Base-by-base conservation (phyloP, 768 basidiomycete species). In the Mycena rebaudengoi region DNA sequence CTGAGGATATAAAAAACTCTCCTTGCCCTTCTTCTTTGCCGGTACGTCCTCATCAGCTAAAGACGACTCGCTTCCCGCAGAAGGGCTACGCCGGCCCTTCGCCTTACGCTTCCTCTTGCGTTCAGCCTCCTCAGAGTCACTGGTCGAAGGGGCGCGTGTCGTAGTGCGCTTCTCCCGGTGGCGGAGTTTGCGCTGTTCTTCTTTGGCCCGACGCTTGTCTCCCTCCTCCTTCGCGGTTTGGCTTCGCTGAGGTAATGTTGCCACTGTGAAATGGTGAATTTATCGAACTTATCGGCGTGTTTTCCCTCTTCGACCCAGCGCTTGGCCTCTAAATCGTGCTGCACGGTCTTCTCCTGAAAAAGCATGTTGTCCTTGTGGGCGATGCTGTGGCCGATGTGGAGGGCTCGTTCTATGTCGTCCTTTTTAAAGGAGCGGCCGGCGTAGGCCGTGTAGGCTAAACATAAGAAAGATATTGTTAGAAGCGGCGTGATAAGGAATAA, bases 1-100 rank as follows among this genome's bases (percentile, higher is more conserved):
- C 43, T 29, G 39, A 64, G 55, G 29, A 67, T 45, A 33, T 67
- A 64, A 11, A 67, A 28, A 8, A 39, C 66, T 28, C 61, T 30
- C 12, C 46, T 18, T 48, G 16, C 25, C 8, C 23, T 16, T 8
- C 44, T 45, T 18, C 20, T 16, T 40, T 16, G 7, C 39, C 39
- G 16, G 16, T 40, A 14, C 5, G 16, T 14, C 39, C 21, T 33
- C 20, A 23, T 30, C 29, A 30, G 26, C 21, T 37, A n/a, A n/a
- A n/a, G n/a, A 16, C 50, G 25, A 33, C 21, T 32, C 50, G 29
- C n/a, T 21, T 12, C 10, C 16, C 33, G 7, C 50, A 32, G 29
- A 16, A 30, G 30, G 33, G 30, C 35, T 37, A 18, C 20, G 18
- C 10, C 13, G n/a, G 16, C 28, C 20, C 35, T 37, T 23, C 10